Base-by-base conservation (phyloP, 768 basidiomycete genomes). In the Dentipellis fragilis region DNA sequence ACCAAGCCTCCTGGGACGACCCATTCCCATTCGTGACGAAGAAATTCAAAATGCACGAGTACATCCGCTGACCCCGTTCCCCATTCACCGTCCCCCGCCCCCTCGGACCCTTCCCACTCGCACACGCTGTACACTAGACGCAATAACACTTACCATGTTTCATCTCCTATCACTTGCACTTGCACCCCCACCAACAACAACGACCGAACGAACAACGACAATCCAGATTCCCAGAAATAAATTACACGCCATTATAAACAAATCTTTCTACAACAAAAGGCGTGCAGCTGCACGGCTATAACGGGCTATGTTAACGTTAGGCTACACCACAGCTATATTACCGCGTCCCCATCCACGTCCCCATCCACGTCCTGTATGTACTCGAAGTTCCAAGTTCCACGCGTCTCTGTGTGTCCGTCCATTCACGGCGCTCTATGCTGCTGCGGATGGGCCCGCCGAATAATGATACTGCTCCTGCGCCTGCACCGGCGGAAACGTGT, bases 11-110 rank as follows among this genome's bases (percentile, higher is more conserved):
- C 10, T 62, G 61, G 61, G 61, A 58, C 37, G 61, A 62, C 17
- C 61, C 61, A 8, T 62, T 62, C 52, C 56, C 61, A n/a, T 62
- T 60, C 14, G 57, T 60, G 4, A 46, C 61, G 17, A 46, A 50
- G 17, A 54, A 58, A 48, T 62, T 62, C 56, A 60, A 60, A 14
- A 60, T 62, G 59, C 57, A 62, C 45, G 61, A 62, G 55, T 55
- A 57, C 34, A 55, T 62, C 23, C 59, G 61, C 22, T 62, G 57
- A 17, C 42, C 42, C 17, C 7, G 40, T 16, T 42, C 17, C 40
- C 17, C 40, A 6, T 12, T 42, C 40, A 4, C 19, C 16, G 14
- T 45, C 42, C 5, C 19, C 14, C 19, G 3, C 54, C 47, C 49
- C 14, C 19, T 29, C 2, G 11, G 6, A 36, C 36, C 3, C 34